Evolutionary conservation across 139 green algal species (phyloP).

Genomic region (Dunaliella sp.): DNA sequence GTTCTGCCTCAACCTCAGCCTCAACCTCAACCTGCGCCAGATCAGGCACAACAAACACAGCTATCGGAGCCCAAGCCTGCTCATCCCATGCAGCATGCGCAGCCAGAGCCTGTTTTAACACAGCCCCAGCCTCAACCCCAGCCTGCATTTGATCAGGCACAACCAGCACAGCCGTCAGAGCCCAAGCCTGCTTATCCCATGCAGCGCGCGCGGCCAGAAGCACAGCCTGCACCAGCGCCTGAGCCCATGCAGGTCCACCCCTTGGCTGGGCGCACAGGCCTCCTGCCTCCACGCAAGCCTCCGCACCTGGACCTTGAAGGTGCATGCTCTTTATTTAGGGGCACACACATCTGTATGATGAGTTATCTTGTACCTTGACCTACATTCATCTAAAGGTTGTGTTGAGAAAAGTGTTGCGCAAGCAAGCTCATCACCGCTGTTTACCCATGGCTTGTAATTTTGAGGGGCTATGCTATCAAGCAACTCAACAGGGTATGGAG

Average conservation of each 20-base stretch:
- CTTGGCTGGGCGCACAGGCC: neutral
- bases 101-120: no score
- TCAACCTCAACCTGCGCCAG: neutral
- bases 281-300: neutral
- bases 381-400: no score
- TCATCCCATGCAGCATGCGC: neutral
- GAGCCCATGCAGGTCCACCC: neutral
- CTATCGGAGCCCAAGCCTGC: neutral
- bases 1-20: neutral
- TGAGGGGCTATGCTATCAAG: no score
- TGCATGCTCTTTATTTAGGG: no score
- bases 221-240: neutral
- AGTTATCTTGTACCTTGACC: no score
- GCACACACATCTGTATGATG: no score
- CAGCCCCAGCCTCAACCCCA: neutral
- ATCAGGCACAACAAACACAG: neutral
- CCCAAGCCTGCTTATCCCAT: neutral
- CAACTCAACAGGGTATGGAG: no score
- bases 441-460: no score
- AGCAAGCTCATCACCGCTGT: no score
- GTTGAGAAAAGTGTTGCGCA: no score
- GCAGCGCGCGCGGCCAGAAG: neutral
- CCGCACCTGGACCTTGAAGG: neutral
- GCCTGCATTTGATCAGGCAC: no score
- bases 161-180: no score